A percentile compares a stretch with the other conserved stretches of the same genome.
Evolutionary conservation across 345 rosid species (phyloP).

Genomic region (Lumnitzera racemosa): DNA sequence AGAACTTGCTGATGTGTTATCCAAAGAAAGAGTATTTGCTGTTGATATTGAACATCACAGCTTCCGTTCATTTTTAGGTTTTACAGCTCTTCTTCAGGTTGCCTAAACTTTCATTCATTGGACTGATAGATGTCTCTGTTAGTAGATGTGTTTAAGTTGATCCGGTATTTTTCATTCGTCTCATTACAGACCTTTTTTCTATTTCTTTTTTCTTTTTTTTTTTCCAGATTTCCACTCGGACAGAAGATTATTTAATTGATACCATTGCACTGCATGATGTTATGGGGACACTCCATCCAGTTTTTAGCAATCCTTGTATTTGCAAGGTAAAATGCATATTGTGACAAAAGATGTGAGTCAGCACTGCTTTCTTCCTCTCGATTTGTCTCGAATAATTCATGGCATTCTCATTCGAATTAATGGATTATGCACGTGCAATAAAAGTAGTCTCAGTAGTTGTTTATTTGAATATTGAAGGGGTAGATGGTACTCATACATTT

Average conservation of each 20-base stretch:
- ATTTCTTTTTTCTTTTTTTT: neutral
- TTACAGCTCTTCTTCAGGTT: slow-evolving; percentile 88
- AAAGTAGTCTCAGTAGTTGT: too few relatives aligned
- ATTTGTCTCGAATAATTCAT: too few relatives aligned
- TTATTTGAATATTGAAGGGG: too few relatives aligned
- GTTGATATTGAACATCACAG: slow-evolving; percentile 97
- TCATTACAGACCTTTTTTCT: neutral
- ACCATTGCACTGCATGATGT: slow-evolving; percentile 69
- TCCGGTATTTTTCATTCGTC: neutral
- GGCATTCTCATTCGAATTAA: too few relatives aligned
- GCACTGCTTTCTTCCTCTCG: too few relatives aligned
- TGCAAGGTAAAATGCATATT: slow-evolving; percentile 52
- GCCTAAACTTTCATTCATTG: neutral
- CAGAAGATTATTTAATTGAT: slow-evolving; percentile 72
- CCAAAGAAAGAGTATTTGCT: slow-evolving; percentile 45
- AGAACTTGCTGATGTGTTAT: slow-evolving; percentile 54
- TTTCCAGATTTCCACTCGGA: slow-evolving; percentile 56
- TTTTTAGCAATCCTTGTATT: slow-evolving; percentile 64
- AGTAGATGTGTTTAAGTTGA: neutral
- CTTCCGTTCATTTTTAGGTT: slow-evolving; percentile 70
- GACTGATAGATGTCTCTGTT: neutral
- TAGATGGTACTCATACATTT: neutral
- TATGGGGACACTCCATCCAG: slow-evolving; percentile 59
- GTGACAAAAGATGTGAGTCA: neutral
- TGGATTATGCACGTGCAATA: too few relatives aligned